Evolutionary conservation across 2,329 filamentous ascomycete genomes (phyloP), one percentile per base, ranked within the genome.

Genomic region (Fusarium torulosum): DNA sequence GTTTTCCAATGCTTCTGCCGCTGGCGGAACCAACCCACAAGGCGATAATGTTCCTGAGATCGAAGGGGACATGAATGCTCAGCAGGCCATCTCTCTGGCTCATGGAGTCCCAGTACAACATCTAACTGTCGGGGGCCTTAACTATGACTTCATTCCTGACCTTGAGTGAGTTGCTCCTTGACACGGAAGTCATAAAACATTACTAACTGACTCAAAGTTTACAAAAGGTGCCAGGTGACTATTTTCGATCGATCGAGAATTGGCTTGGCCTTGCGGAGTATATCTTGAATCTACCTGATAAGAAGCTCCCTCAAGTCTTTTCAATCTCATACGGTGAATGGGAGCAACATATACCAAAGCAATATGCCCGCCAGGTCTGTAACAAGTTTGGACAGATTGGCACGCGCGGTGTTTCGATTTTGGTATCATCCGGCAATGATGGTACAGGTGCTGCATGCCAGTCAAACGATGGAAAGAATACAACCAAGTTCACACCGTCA

Each of bases 311-410:
- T 0, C 83, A 86, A 5, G 86, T 91, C 19, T 82, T 93, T 41
- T 85, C 84, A 40, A 90, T 88, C n/a, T 92, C 89, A 0, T 93
- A 92, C 72, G 89, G 88, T 25, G 89, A 91, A 68, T 83, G 89
- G 45, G 90, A 93, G 73, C 88, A 90, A 74, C 84, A 83, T 5
- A 80, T 92, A 0, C 88, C 89, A 0, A 77, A 78, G 21, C 78
- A 81, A 5, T 91, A 91, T 73, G 85, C 87, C 9, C 81, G 70
- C 14, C 76, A 78, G 13, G 75, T 80, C 14, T 84, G 85, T 70
- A 82, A 85, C 56, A 84, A 87, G 20, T 91, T 91, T 77, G 83
- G 83, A 31, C 86, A 90, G 62, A 84, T 93, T 7, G 88, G 88
- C 21, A 83, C 86, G 2, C 86, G 90, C 13, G 90, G 90, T 31